Base-by-base conservation (phyloP, 306 rosid genomes). In the Biancaea sappan region DNA sequence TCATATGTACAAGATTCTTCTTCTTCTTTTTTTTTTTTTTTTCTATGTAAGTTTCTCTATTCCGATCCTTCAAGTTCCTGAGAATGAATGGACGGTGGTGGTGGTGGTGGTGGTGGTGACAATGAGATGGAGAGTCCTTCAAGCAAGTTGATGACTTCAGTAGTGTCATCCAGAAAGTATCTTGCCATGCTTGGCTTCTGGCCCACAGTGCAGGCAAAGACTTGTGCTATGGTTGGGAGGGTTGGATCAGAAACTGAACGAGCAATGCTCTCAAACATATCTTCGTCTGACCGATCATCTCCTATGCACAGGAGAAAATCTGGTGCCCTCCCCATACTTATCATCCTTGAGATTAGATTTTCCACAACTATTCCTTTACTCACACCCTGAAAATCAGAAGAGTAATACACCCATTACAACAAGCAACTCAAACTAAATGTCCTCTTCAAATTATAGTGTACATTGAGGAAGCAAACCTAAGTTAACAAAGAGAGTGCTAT, bases 111-210 rank as follows among this genome's bases (percentile, higher is more conserved):
- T 32, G 44, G 1, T n/a, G 66, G 9, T 38, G 38, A 8, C 77
- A 8, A 71, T n/a, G n/a, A n/a, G n/a, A n/a, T 50, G 1, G 89
- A 79, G 56, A 91, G 83, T 51, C 88, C 87, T 69, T 88, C 46
- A 0, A 91, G 87, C 54, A 91, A 79, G 18, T 69, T 82, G 63
- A 91, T 82, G 59, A 88, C 96, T 54, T 91, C 88, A 18, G 35
- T 56, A 3, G 92, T 77, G 40, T 86, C 93, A 10, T 91, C 96
- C 59, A 91, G 81, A 85, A 80, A 91, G 86, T 82, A 88, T 32
- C 85, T 84, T 52, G 96, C 96, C 82, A 78, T 86, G 37, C 93
- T 88, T 60, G 96, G 93, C 62, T 91, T 91, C 83, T 75, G 89
- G 35, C 96, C 96, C 11, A 90, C 86, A 6, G 89, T 87, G 84